Evolutionary conservation across 2,329 filamentous ascomycete species (phyloP).

Genomic region (Colletotrichum sp.): DNA sequence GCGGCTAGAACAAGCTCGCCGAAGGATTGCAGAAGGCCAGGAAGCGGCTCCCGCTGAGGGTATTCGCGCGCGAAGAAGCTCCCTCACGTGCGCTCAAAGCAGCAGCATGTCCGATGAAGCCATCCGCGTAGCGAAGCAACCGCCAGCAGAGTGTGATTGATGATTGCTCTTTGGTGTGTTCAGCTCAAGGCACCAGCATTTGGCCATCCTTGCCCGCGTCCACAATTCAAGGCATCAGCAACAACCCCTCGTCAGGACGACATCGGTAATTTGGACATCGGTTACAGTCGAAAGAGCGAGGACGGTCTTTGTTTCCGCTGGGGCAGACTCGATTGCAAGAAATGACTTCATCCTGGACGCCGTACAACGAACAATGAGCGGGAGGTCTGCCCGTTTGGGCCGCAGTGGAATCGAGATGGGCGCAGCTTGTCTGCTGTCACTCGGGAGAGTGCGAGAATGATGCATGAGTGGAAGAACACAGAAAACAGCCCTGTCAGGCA

Average conservation of each 20-base stretch:
- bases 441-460: not conserved
- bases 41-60: not conserved
- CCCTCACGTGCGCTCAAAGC: not conserved
- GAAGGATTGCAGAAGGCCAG: not conserved
- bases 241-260: not conserved
- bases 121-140: not conserved
- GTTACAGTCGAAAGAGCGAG: not conserved
- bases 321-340: not conserved
- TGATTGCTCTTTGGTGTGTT: not conserved
- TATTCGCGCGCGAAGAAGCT: not conserved
- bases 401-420: not conserved
- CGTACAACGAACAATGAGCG: not conserved
- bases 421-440: not conserved
- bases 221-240: not conserved
- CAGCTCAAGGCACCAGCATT: conserved; percentile 4
- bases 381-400: not conserved
- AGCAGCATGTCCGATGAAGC: not conserved
- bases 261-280: not conserved
- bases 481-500: conserved; percentile 17
- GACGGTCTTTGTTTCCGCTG: not conserved
- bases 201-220: not conserved
- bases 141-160: not conserved
- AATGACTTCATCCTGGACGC: conserved; percentile 1
- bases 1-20: not conserved
- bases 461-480: not conserved